phyloP scores from a whole-genome alignment of 2,329 filamentous ascomycete species.

The Sphaerostilbella broomeana region DNA sequence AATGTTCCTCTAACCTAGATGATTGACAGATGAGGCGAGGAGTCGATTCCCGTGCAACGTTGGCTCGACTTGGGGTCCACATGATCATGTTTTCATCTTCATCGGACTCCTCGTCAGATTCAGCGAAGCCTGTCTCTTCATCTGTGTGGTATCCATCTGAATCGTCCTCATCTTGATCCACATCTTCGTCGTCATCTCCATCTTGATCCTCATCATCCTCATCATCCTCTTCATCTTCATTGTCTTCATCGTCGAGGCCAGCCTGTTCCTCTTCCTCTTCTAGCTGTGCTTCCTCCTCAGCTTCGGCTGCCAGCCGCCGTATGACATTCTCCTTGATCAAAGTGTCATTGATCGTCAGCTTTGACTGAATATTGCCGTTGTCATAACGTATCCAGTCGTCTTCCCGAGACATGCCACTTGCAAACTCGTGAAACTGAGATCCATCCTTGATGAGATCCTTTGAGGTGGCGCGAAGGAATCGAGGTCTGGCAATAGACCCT shows the following conservation, averaged over 20 bases:
- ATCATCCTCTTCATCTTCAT: conserved; percentile 39
- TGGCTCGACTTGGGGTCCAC: conserved; percentile 44
- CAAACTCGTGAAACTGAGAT: conserved; percentile 82
- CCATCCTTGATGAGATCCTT: conserved; percentile 48
- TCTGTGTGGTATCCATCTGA: conserved; percentile 70
- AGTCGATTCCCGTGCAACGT: conserved; percentile 30
- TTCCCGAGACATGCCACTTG: conserved; percentile 70
- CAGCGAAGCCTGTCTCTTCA: conserved; percentile 61
- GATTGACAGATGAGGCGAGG: conserved; percentile 27
- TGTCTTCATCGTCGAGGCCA: conserved; percentile 39
- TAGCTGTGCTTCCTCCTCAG: conserved; percentile 76
- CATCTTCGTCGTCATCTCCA: conserved; percentile 47
- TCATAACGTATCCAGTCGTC: conserved; percentile 85
- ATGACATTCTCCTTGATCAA: conserved; percentile 85
- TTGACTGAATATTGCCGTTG: conserved; percentile 54
- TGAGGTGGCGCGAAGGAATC: conserved; percentile 45
- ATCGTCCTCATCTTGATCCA: conserved; percentile 45
- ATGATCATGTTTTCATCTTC: conserved; percentile 58
- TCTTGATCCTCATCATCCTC: conserved; percentile 23
- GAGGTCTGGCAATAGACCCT: conserved; percentile 26
- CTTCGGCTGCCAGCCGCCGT: conserved; percentile 78
- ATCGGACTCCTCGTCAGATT: conserved; percentile 58
- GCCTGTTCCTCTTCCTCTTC: conserved; percentile 53
- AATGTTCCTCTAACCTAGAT: conserved; percentile 43
- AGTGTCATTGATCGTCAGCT: conserved; percentile 84